phyloP scores from a whole-genome alignment of 179 eudicot species.

The Beta corolliflora region DNA sequence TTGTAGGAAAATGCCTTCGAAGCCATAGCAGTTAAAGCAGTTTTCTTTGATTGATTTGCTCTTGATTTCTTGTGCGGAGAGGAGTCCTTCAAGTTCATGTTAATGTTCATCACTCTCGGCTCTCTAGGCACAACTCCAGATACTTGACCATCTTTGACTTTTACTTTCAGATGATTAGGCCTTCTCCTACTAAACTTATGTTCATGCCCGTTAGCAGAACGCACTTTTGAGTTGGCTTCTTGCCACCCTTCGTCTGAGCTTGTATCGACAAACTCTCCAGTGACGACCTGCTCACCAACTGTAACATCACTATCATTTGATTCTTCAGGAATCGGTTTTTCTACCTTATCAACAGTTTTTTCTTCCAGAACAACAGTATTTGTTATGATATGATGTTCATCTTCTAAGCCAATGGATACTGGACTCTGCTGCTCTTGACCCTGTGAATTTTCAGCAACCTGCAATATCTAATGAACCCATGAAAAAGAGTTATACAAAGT shows the following conservation, averaged over 20 bases:
- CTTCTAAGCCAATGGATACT: conserved; percentile 23
- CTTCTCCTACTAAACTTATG: conserved; percentile 56
- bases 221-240: conserved; percentile 79
- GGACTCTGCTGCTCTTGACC: conserved; percentile 46
- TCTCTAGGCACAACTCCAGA: conserved; percentile 43
- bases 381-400: conserved; percentile 33
- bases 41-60: conserved; percentile 17
- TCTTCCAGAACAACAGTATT: conserved; percentile 34
- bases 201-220: conserved; percentile 48
- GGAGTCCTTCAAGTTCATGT: conserved; percentile 34
- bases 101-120: conserved; percentile 30
- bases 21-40: conserved; percentile 54
- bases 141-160: conserved; percentile 48
- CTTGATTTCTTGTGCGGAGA: conserved; percentile 49
- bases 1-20: conserved; percentile 90
- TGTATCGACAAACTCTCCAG: conserved; percentile 35
- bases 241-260: conserved; percentile 98
- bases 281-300: conserved; percentile 33
- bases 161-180: conserved; percentile 71
- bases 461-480: conserved; percentile 51
- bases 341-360: conserved; percentile 35
- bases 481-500: conserved; percentile 5
- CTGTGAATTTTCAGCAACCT: conserved; percentile 56
- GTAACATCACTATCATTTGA: conserved; percentile 28
- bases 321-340: conserved; percentile 28